Percentiles rank a stretch among this genome's conserved stretches.
Evolutionary conservation across 257 asterid species (phyloP).

Genomic region (Nicotiana sylvestris): DNA sequence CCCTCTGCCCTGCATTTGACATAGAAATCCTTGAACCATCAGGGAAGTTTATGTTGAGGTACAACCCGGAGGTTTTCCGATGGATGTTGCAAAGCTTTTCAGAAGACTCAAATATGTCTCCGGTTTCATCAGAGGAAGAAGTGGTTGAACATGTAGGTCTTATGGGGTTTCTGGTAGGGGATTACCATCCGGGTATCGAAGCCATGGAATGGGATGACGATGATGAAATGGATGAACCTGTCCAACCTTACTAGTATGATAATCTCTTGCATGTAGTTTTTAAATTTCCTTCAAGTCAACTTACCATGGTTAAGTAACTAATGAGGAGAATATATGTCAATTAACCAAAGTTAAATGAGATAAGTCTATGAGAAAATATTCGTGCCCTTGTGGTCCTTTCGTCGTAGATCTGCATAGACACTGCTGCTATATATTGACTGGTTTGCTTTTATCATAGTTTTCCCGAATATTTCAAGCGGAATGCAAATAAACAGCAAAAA

Average conservation of each 20-base stretch:
- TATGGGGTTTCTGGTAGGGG: constrained; percentile 39
- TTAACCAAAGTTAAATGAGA: too few species aligned
- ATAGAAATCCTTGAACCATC: constrained; percentile 34
- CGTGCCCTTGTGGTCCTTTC: too few species aligned
- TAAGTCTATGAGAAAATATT: too few species aligned
- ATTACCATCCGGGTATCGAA: constrained; percentile 24
- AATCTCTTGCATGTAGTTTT: not conserved
- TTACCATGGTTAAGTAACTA: too few species aligned
- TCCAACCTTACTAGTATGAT: not conserved
- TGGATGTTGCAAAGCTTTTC: constrained; percentile 32
- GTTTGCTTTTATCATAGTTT: not conserved
- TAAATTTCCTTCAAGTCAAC: not conserved
- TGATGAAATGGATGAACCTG: constrained; percentile 5
- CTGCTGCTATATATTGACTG: too few species aligned
- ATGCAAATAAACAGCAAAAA: not conserved
- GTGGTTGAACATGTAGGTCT: constrained; percentile 18
- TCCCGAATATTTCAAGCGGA: not conserved
- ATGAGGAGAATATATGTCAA: too few species aligned
- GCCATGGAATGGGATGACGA: constrained; percentile 13
- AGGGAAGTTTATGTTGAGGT: constrained; percentile 44
- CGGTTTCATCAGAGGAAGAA: not conserved
- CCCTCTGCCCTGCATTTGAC: constrained; percentile 64
- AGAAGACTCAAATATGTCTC: constrained; percentile 18
- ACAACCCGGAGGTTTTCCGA: constrained; percentile 32
- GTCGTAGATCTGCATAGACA: too few species aligned